These are phyloP conservation scores for Metroxylon sagu DNA, from an alignment of 176 grass and related monocot genomes.

Conservation along the genomic window DNA sequence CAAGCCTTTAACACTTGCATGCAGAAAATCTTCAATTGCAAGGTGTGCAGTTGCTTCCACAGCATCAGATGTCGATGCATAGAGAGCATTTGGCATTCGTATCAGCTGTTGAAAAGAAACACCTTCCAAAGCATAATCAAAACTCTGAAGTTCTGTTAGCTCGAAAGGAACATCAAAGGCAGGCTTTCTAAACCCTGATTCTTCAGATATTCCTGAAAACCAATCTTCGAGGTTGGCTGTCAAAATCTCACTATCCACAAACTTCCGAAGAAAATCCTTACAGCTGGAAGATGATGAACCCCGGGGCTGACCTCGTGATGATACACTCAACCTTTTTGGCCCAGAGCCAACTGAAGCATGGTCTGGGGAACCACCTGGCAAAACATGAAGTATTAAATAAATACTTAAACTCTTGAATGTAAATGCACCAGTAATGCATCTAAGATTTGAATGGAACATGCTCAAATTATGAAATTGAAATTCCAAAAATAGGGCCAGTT, in stretches of 20 bases:
- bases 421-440: neutral
- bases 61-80: constrained; percentile 61
- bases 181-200: constrained; percentile 39
- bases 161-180: constrained; percentile 68
- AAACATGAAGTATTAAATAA: constrained; percentile 9
- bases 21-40: constrained; percentile 89
- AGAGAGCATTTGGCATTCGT: constrained; percentile 81
- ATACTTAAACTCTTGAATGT: constrained; percentile 5
- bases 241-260: constrained; percentile 79
- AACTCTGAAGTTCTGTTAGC: constrained; percentile 64
- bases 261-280: constrained; percentile 87
- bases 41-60: constrained; percentile 83
- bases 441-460: neutral
- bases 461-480: too few relatives aligned
- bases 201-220: constrained; percentile 52
- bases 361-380: constrained; percentile 61
- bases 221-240: constrained; percentile 76
- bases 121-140: constrained; percentile 84
- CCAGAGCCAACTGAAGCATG: constrained; percentile 42
- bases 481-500: too few relatives aligned
- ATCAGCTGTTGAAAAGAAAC: constrained; percentile 84
- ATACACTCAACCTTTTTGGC: constrained; percentile 35
- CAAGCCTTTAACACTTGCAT: constrained; percentile 69
- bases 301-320: constrained; percentile 25
- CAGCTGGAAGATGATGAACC: constrained; percentile 61